Percentiles rank a stretch among this genome's conserved stretches.
phyloP scores from a whole-genome alignment of 192 early-diverging fungal species.

The Chytriomyces hyalinus region DNA sequence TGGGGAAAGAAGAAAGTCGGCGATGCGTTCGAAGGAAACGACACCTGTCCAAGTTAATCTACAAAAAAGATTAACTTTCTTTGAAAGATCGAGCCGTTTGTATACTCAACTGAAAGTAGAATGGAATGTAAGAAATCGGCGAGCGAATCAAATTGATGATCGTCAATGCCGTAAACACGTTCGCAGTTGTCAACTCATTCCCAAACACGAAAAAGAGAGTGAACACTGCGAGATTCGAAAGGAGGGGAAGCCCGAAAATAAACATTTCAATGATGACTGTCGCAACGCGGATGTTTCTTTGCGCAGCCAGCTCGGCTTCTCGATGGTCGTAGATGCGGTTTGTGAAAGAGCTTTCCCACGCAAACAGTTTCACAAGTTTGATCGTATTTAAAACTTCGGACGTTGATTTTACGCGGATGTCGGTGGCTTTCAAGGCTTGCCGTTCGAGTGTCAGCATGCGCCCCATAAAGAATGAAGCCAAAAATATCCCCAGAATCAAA shows the following conservation, averaged over 20 bases:
- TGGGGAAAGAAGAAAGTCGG: constrained; percentile 54
- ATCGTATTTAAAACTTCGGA: constrained; percentile 71
- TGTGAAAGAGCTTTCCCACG: constrained; percentile 63
- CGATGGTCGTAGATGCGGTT: constrained; percentile 63
- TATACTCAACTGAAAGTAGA: background rate
- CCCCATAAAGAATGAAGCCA: too few species aligned
- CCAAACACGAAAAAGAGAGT: too few species aligned
- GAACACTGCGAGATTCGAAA: too few species aligned
- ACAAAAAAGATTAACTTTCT: background rate
- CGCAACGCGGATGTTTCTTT: constrained; percentile 39
- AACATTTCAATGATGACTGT: constrained; percentile 57
- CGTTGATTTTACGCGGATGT: constrained; percentile 68
- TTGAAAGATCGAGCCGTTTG: background rate
- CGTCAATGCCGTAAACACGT: too few species aligned
- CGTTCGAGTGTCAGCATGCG: too few species aligned
- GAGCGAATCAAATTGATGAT: too few species aligned
- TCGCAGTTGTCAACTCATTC: too few species aligned
- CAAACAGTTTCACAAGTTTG: constrained; percentile 74
- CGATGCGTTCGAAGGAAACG: constrained; percentile 53
- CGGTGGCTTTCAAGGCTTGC: constrained; percentile 18
- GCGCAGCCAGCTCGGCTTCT: constrained; percentile 32
- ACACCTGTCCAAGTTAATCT: constrained; percentile 8
- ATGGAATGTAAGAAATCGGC: background rate
- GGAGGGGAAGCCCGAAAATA: too few species aligned
- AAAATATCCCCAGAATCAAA: too few species aligned